Evolutionary conservation across 805 yeast species (phyloP), one percentile per base, ranked within the genome.

Genomic region (Pachysolen tannophilus): DNA sequence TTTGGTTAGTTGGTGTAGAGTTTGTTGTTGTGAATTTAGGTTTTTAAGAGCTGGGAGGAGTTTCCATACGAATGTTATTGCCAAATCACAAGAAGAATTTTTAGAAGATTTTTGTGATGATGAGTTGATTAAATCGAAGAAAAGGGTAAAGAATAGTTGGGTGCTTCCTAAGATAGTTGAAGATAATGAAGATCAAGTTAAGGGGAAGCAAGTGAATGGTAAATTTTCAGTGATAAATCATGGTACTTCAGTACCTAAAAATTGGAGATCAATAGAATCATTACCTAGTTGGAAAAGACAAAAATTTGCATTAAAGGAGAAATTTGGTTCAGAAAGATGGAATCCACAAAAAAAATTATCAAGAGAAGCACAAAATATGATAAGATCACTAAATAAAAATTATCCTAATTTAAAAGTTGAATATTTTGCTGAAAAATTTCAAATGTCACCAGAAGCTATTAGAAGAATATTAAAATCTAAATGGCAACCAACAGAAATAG

Each of bases 371-470:
- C 83, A 86, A 69, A 74, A 71, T 14, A 75, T 75, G 37, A 65
- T 88, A 4, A 59, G 82, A 36, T 52, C 62, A 4, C 46, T 86
- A 31, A 81, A 75, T 45, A 56, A 55, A 10, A 60, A 67, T 36
- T 55, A 63, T 42, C 95, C 96, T 0, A 65, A 70, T n/a, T 43
- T 82, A 34, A 72, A 69, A 4, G 67, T 79, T 2, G 59, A 61
- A 3, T 79, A 75, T 28, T 52, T 88, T 5, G 80, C 86, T 0
- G 61, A 69, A 21, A 69, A 69, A 49, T 87, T 81, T 56, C 62
- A 69, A 32, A 67, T 85, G 5, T 81, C 92, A 1, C 90, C 94
- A 1, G 94, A 87, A 45, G 83, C 88, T 0, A 71, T 87, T 2
- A 63, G 95, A 39, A 69, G 95, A 43, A 85, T 88, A 14, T 52